A percentile compares a stretch with the other conserved stretches of the same genome.
Evolutionary conservation across 495 filamentous ascomycete species (phyloP).

Genomic region (Astrocystis sublimbata): DNA sequence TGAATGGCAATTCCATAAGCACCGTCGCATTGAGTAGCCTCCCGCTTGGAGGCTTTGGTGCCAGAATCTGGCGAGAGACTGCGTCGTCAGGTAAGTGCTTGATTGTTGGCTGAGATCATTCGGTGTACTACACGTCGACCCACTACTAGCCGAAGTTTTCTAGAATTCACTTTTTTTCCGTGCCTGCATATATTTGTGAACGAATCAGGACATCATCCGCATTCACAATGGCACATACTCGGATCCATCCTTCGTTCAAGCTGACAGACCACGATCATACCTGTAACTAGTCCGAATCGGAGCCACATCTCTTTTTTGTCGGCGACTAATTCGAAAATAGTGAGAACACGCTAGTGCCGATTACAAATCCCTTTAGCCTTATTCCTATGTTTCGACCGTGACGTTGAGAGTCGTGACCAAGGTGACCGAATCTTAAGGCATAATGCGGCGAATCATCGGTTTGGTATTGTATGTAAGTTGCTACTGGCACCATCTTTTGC

Average conservation of each 20-base stretch:
- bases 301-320: no score
- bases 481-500: conserved; percentile 3
- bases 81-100: neutral
- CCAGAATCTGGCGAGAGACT: neutral
- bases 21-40: neutral
- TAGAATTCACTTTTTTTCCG: conserved; percentile 16
- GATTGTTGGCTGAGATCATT: conserved; percentile 3
- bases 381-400: no score
- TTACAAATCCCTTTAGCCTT: no score
- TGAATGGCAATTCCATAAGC: neutral
- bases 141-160: conserved; percentile 15
- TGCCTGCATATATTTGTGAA: neutral
- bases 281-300: no score
- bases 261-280: no score
- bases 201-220: conserved; percentile 13
- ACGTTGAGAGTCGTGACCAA: no score
- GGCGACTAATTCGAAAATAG: no score
- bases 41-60: neutral
- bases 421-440: no score
- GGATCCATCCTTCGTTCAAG: no score
- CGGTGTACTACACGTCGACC: neutral
- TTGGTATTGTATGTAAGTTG: no score
- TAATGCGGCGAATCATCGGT: no score
- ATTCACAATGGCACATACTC: conserved; percentile 1
- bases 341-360: no score